Evolutionary conservation across 805 yeast genomes (phyloP).

Genomic region (Nakazawaea peltata): DNA sequence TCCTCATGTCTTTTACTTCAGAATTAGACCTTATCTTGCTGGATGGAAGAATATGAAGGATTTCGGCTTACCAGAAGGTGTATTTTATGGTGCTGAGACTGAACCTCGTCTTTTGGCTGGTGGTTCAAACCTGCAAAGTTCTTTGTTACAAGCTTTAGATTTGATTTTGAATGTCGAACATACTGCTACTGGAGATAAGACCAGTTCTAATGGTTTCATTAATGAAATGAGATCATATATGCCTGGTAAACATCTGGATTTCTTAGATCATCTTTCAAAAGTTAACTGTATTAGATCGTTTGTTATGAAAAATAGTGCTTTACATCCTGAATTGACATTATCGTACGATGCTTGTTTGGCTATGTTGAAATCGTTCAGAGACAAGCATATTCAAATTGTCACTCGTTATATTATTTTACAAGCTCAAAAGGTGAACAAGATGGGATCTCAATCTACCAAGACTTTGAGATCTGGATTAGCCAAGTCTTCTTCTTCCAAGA

Average conservation of each 20-base stretch:
- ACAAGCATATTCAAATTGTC: conserved; percentile 88
- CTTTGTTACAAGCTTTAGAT: conserved; percentile 83
- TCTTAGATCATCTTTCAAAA: conserved; percentile 51
- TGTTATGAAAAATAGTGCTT: conserved; percentile 35
- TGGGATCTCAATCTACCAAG: conserved; percentile 39
- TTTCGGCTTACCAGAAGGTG: conserved; percentile 73
- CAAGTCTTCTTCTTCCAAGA: conserved; percentile 35
- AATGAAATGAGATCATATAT: conserved; percentile 80
- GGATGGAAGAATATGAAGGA: conserved; percentile 93
- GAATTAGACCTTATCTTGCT: conserved; percentile 83
- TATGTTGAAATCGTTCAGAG: conserved; percentile 81
- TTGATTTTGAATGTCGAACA: conserved; percentile 71
- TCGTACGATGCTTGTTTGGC: conserved; percentile 87
- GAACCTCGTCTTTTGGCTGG: conserved; percentile 61
- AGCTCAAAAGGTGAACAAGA: conserved; percentile 46
- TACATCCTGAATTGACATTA: conserved; percentile 48
- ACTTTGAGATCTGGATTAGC: conserved; percentile 65
- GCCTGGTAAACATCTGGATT: conserved; percentile 83
- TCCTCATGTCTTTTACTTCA: conserved; percentile 83
- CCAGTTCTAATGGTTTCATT: conserved; percentile 43
- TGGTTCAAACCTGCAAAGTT: conserved; percentile 91
- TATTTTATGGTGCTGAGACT: conserved; percentile 62
- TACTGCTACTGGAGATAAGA: conserved; percentile 57
- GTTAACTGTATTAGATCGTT: conserved; percentile 57
- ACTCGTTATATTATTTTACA: conserved; percentile 80